A percentile compares a stretch with the other conserved stretches of the same genome.
phyloP scores from a whole-genome alignment of 179 eudicot species.

The Camellia oleifera region DNA sequence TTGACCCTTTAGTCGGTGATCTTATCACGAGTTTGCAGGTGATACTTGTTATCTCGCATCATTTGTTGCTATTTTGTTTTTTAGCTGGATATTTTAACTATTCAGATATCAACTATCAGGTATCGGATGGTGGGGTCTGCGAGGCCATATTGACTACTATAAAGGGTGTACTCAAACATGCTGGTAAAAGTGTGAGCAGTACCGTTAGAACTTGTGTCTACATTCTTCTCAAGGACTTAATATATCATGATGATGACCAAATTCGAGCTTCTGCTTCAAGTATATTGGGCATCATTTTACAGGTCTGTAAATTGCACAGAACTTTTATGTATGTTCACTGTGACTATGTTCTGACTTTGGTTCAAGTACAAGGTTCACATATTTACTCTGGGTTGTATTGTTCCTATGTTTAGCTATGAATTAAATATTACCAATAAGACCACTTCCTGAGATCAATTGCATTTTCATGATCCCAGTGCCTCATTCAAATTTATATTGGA shows the following conservation, averaged over 20 bases:
- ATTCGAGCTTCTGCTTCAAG: conserved; percentile 68
- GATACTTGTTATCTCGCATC: not conserved
- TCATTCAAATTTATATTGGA: not conserved
- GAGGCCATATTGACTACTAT: conserved; percentile 88
- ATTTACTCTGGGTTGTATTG: not conserved
- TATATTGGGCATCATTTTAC: conserved; percentile 74
- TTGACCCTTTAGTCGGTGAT: conserved; percentile 97
- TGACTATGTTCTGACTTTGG: conserved; percentile 4
- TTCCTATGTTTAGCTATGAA: not conserved
- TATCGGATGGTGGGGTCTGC: conserved; percentile 81
- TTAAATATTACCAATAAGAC: not conserved
- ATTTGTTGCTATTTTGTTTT: conserved; percentile 13
- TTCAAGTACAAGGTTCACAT: not conserved
- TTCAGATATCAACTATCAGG: conserved; percentile 36
- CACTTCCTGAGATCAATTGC: not conserved
- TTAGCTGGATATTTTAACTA: not conserved
- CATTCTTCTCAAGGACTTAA: conserved; percentile 51
- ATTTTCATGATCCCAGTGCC: not conserved
- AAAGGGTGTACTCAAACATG: conserved; percentile 90
- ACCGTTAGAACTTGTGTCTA: conserved; percentile 64
- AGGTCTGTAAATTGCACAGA: conserved; percentile 41
- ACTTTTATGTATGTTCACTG: not conserved
- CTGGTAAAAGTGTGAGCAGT: conserved; percentile 76
- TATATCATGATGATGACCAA: conserved; percentile 80
- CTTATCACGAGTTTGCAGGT: conserved; percentile 92